Conservation (phyloP, 352 stramenopile species). For the Phytophthora fragariae region DNA sequence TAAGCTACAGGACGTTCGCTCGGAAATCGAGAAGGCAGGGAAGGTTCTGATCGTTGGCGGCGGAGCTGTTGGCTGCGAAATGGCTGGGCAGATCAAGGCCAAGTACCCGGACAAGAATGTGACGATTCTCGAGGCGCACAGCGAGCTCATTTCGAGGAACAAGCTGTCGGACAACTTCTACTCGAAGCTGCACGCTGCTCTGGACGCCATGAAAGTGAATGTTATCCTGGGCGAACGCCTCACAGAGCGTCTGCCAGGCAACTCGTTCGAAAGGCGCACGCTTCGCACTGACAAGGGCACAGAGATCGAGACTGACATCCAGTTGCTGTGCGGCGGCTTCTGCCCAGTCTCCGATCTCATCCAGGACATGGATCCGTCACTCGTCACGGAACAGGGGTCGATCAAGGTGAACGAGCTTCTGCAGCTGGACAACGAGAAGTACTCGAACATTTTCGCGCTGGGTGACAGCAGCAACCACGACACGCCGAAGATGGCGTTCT, state of each 20-base stretch:
- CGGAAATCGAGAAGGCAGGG: constrained; percentile 47
- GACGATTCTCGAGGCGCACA: constrained; percentile 49
- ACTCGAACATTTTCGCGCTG: constrained; percentile 54
- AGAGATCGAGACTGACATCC: constrained; percentile 57
- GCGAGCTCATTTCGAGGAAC: constrained; percentile 41
- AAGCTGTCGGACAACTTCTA: constrained; percentile 55
- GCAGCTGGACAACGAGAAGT: constrained; percentile 55
- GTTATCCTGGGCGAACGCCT: constrained; percentile 60
- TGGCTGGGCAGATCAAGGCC: constrained; percentile 58
- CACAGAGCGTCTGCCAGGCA: constrained; percentile 37
- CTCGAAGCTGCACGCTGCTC: constrained; percentile 33
- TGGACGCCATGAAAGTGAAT: constrained; percentile 51
- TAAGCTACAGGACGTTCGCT: constrained; percentile 41
- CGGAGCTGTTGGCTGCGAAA: constrained; percentile 58
- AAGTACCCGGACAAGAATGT: constrained; percentile 59
- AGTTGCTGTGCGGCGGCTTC: constrained; percentile 48
- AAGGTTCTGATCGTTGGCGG: constrained; percentile 64
- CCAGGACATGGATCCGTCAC: constrained; percentile 39
- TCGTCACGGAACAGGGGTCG: constrained; percentile 41
- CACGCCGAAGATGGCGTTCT: constrained; percentile 54
- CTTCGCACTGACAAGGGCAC: constrained; percentile 58
- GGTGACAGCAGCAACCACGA: constrained; percentile 58
- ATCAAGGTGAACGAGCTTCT: constrained; percentile 60
- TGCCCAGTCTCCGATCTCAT: constrained; percentile 44
- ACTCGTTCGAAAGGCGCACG: constrained; percentile 51